Percentiles rank a stretch among this genome's conserved stretches.
Conservation (phyloP, 768 basidiomycete species). For the Cystoderma amianthinum region DNA sequence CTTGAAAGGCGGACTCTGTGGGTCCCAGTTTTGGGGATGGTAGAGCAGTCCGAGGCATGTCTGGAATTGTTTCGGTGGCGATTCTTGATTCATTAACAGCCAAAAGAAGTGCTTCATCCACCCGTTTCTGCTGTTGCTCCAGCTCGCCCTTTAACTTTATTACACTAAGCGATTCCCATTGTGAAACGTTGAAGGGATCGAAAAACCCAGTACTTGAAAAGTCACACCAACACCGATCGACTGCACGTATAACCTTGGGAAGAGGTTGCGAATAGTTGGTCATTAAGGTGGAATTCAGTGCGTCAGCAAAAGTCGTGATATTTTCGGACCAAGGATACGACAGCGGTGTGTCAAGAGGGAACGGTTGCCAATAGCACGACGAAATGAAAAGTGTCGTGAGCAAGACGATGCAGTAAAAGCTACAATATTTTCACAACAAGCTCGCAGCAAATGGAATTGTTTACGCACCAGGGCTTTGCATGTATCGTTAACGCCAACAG, state of each 20-base stretch:
- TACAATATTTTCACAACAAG: too few species aligned
- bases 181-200: slow-evolving; percentile 68
- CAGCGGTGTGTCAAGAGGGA: slow-evolving; percentile 57
- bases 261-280: slow-evolving; percentile 31
- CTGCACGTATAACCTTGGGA: slow-evolving; percentile 55
- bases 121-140: slow-evolving; percentile 22
- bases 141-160: slow-evolving; percentile 34
- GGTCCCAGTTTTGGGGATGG: background rate
- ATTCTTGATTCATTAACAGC: background rate
- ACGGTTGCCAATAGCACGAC: slow-evolving; percentile 87
- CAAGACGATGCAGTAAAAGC: slow-evolving; percentile 84
- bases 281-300: slow-evolving; percentile 43
- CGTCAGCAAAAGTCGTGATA: slow-evolving; percentile 68
- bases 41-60: background rate
- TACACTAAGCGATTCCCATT: slow-evolving; percentile 69
- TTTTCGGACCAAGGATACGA: slow-evolving; percentile 61
- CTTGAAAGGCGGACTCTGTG: background rate
- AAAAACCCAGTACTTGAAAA: slow-evolving; percentile 59
- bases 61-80: slow-evolving; percentile 2
- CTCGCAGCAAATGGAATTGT: background rate
- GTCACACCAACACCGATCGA: slow-evolving; percentile 87
- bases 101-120: slow-evolving; percentile 7
- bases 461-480: slow-evolving; percentile 74
- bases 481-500: slow-evolving; percentile 72
- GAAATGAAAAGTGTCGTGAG: slow-evolving; percentile 80